These are phyloP conservation scores for Saccharomyces pastorianus DNA, from an alignment of 1,139 yeast genomes.

Conservation along the genomic window DNA sequence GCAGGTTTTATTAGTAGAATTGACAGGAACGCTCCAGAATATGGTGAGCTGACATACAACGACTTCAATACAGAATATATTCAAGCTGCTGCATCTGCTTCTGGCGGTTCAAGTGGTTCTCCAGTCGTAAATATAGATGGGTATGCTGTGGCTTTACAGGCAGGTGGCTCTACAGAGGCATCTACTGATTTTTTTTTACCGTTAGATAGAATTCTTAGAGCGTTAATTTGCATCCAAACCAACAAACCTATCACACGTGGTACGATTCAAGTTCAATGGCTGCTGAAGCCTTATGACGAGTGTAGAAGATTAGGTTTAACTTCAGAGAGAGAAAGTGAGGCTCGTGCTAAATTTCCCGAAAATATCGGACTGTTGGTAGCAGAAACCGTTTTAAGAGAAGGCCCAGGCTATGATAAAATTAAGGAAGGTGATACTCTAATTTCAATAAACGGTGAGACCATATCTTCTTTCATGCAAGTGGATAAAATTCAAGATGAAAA, in stretches of 20 bases:
- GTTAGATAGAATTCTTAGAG: conserved; percentile 72
- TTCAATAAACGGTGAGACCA: conserved; percentile 57
- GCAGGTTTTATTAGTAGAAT: conserved; percentile 85
- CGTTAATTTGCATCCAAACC: conserved; percentile 63
- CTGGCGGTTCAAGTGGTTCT: conserved; percentile 94
- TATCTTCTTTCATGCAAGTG: conserved; percentile 68
- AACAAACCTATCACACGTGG: conserved; percentile 60
- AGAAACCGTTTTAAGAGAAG: conserved; percentile 73
- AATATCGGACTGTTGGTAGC: conserved; percentile 81
- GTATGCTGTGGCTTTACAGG: conserved; percentile 82
- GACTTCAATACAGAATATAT: conserved; percentile 94
- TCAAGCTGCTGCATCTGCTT: conserved; percentile 93
- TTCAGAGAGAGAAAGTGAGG: conserved; percentile 60
- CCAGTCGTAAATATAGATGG: conserved; percentile 89
- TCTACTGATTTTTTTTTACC: conserved; percentile 92
- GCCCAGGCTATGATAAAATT: conserved; percentile 69
- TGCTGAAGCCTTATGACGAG: conserved; percentile 78
- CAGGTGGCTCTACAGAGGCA: conserved; percentile 88
- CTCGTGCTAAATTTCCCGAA: conserved; percentile 63
- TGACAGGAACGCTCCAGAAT: conserved; percentile 92
- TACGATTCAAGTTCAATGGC: conserved; percentile 88
- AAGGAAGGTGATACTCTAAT: conserved; percentile 83
- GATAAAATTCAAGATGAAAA: conserved; percentile 74
- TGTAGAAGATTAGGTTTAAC: conserved; percentile 82
- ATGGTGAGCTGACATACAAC: conserved; percentile 81